phyloP scores from a whole-genome alignment of 1,284 basidiomycete genomes.

The Sporisorium iseilematis-ciliati region DNA sequence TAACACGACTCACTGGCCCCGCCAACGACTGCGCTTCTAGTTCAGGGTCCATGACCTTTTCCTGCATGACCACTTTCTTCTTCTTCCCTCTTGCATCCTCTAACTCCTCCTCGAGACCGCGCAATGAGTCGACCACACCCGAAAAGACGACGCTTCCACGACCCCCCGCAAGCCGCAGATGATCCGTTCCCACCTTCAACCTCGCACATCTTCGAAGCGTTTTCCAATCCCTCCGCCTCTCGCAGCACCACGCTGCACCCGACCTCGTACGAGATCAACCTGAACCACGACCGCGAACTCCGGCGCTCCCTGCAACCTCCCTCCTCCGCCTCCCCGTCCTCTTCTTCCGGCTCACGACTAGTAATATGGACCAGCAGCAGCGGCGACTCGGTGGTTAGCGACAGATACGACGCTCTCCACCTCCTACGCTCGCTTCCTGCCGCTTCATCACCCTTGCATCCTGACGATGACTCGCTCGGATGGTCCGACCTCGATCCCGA shows the following conservation, averaged over 20 bases:
- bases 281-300: slow-evolving; percentile 24
- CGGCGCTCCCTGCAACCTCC: slow-evolving; percentile 3
- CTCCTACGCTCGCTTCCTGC: no score
- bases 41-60: slow-evolving; percentile 9
- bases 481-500: slow-evolving; percentile 43
- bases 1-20: no score
- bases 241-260: slow-evolving; percentile 1
- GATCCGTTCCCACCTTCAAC: background rate
- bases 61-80: slow-evolving; percentile 1
- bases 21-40: no score
- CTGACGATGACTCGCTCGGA: background rate
- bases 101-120: background rate
- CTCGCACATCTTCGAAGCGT: slow-evolving; percentile 22
- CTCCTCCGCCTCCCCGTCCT: background rate
- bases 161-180: no score
- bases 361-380: slow-evolving; percentile 29
- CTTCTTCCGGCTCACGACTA: background rate
- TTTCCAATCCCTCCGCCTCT: background rate
- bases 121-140: slow-evolving; percentile 13
- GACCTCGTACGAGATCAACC: slow-evolving; percentile 27
- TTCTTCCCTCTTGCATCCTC: background rate
- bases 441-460: slow-evolving; percentile 1
- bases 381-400: slow-evolving; percentile 9
- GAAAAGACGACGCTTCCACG: slow-evolving; percentile 15
- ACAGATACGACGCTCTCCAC: slow-evolving; percentile 38